Base-by-base conservation (phyloP, 176 grass and related monocot species). In the Avena atlantica region DNA sequence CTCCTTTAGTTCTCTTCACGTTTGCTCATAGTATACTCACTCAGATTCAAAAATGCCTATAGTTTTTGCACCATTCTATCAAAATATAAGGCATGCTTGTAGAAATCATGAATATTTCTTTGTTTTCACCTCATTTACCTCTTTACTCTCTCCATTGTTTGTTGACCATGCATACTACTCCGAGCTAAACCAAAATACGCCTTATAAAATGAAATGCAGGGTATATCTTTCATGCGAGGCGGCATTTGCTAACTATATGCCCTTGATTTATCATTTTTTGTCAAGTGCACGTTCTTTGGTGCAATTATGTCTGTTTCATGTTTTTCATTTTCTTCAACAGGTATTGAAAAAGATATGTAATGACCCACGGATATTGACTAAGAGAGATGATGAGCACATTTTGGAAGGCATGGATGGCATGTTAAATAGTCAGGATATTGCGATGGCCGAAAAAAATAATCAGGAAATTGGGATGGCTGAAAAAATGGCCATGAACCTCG, bases 311-410 rank as follows among this genome's bases (percentile, higher is more conserved):
- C 55, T 29, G 25, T 4, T 79, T 52, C 53, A 42, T 78, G 3
- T 64, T 85, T 70, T 62, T 66, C 3, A 8, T 77, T 24, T 78
- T 78, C 23, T 88, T 85, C 76, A 86, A 81, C 50, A 98, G 96
- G 91, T 93, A 92, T 67, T 95, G 81, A 95, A 95, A 86, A 95
- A 95, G 81, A 98, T 98, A 88, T 98, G 96, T 65, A 90, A 98
- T 81, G 93, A 98, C 36, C 96, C 96, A 52, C 70, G 93, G 78
- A 74, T 93, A 71, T 87, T 98, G 65, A 95, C 93, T 66, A 98
- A 93, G 76, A 93, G 31, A 93, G 91, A 81, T 5, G 95, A 93
- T 73, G 93, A 95, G 86, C 93, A 92, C 81, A 72, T 98, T 12
- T 82, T 98, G 60, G 93, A 98, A 90, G 95, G 93, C 65, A 98